Conservation (phyloP, 352 stramenopile species). For the Thalassiosira sp. region DNA sequence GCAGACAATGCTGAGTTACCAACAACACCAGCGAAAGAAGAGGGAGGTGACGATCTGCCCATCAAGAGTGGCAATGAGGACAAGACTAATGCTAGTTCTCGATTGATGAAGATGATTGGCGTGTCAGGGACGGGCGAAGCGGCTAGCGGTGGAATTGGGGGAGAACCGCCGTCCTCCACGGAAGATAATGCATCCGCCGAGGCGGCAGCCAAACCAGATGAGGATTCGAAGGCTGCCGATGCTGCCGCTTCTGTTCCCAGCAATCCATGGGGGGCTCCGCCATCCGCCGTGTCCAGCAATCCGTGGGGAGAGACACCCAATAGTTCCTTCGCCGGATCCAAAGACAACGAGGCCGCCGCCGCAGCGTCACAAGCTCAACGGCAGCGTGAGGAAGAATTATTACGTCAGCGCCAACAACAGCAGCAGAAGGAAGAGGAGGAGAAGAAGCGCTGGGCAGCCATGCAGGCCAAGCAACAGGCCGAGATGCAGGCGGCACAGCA, state of each 20-base stretch:
- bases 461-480: slow-evolving; percentile 55
- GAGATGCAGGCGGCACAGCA: slow-evolving; percentile 49
- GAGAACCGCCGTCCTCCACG: slow-evolving; percentile 11
- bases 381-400: slow-evolving; percentile 48
- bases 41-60: slow-evolving; percentile 28
- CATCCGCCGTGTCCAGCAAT: slow-evolving; percentile 65
- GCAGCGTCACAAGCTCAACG: slow-evolving; percentile 30
- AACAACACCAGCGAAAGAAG: too few relatives aligned
- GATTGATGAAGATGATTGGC: slow-evolving; percentile 83
- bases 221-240: slow-evolving; percentile 2
- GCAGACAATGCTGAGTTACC: too few relatives aligned
- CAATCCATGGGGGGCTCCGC: slow-evolving; percentile 70
- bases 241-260: slow-evolving; percentile 43
- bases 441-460: slow-evolving; percentile 51
- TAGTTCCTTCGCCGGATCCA: slow-evolving; percentile 19
- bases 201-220: slow-evolving; percentile 1
- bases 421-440: slow-evolving; percentile 67
- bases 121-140: slow-evolving; percentile 55
- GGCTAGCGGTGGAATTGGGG: slow-evolving; percentile 1
- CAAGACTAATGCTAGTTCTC: slow-evolving; percentile 63
- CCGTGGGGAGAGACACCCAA: slow-evolving; percentile 61
- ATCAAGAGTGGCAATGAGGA: slow-evolving; percentile 57
- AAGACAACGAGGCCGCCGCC: slow-evolving; percentile 20
- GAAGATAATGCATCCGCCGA: slow-evolving; percentile 12
- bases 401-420: slow-evolving; percentile 32